Evolutionary conservation across 495 filamentous ascomycete genomes (phyloP), one percentile per base, ranked within the genome.

Genomic region (Penicillium fimorum): DNA sequence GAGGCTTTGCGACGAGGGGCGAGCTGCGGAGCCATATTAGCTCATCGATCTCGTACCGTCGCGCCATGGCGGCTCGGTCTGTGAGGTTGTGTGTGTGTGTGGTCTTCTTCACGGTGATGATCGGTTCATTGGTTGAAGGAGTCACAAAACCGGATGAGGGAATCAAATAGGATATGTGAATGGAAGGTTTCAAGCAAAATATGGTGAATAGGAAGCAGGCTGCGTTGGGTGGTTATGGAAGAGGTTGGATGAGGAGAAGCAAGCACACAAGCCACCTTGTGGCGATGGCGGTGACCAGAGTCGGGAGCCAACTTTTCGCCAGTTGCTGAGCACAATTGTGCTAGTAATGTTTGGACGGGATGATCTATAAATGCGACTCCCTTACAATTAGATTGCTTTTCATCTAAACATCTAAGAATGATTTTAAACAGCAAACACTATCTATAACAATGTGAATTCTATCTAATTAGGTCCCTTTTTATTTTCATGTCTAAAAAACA

Each of bases 1-100:
- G 71, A 33, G 94, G 94, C 65, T 93, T 96, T 55, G 81, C 73
- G 63, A 91, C 91, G 62, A 96, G 81, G 47, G 92, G 92, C 51
- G 94, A 99, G 43, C 86, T 72, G 69, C 86, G 85, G 59, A 99
- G 80, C 67, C 72, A 74, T 59, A 90, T 76, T 57, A 98, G 83
- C 78, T 92, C 84, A 47, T 92, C 87, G 68, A 82, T 79, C 53
- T 86, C 81, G 74, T 98, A 98, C 76, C 84, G 83, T 68, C 78
- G 77, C 62, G 79, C 76, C 77, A 83, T 80, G 59, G 63, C 60
- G 69, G 70, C 63, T 60, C 41, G 63, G 60, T 62, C 65, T 64
- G 47, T 49, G 48, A 33, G n/a, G 53, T 38, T 46, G 60, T 62
- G 60, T 62, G n/a, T n/a, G 65, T 68, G 65, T 67, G 64, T 53